These are phyloP conservation scores for Chenopodium berlandieri DNA, from an alignment of 148 eudicot species.

Conservation along the genomic window DNA sequence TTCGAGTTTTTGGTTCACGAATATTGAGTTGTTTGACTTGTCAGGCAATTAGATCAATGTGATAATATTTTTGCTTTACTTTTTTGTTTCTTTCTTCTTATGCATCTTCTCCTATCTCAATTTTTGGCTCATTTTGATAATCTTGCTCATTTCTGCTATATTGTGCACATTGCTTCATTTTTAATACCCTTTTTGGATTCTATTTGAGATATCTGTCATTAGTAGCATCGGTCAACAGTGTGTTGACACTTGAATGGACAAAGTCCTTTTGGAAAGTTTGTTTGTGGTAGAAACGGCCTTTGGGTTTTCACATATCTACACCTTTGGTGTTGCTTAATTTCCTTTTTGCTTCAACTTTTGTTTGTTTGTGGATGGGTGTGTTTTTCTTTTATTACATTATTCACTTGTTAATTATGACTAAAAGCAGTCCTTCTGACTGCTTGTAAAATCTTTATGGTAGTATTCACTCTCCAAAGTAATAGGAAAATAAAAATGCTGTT, in stretches of 20 bases:
- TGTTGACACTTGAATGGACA: background rate
- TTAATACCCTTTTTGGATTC: background rate
- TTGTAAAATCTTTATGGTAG: background rate
- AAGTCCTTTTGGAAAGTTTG: background rate
- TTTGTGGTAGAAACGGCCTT: background rate
- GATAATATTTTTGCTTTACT: background rate
- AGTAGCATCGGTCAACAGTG: background rate
- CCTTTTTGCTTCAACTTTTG: background rate
- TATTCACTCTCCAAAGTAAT: background rate
- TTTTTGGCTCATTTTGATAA: background rate
- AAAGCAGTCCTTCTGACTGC: background rate
- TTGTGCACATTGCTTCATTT: background rate
- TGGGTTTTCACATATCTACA: background rate
- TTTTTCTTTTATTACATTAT: background rate
- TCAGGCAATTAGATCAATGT: background rate
- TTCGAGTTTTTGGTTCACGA: background rate
- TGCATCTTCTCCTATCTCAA: too few relatives aligned
- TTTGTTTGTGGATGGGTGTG: background rate
- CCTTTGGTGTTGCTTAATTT: constrained; percentile 1
- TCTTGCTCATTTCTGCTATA: background rate
- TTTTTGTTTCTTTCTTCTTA: too few relatives aligned
- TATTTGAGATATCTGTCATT: background rate
- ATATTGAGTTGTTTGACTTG: background rate
- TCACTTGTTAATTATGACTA: background rate
- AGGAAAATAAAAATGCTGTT: background rate